Percentiles rank a stretch among this genome's conserved stretches.
phyloP scores from a whole-genome alignment of 169 alveolate genomes.

The Cryptosporidium canis region DNA sequence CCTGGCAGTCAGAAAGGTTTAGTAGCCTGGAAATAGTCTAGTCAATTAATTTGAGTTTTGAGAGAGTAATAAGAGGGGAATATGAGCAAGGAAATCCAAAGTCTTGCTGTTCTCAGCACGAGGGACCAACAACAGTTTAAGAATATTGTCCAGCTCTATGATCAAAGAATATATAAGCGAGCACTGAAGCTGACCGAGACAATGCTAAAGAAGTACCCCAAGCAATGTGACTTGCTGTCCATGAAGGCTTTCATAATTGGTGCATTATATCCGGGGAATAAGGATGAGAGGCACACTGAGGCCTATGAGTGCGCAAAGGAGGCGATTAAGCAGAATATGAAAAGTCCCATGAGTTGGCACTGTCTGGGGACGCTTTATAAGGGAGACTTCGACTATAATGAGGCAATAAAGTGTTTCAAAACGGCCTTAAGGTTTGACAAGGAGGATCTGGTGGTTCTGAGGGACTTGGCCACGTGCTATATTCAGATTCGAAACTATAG shows the following conservation, averaged over 20 bases:
- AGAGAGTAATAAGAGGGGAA: not conserved
- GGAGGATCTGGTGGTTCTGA: conserved; percentile 81
- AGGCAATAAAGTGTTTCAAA: conserved; percentile 86
- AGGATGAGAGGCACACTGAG: conserved; percentile 73
- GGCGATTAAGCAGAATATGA: conserved; percentile 72
- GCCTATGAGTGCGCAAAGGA: conserved; percentile 76
- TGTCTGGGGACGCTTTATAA: conserved; percentile 75
- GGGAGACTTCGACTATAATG: conserved; percentile 84
- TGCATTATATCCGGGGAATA: conserved; percentile 40
- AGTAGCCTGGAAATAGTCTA: not conserved
- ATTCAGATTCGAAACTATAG: conserved; percentile 84
- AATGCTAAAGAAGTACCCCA: conserved; percentile 75
- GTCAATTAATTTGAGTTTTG: not conserved
- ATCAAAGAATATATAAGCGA: conserved; percentile 75
- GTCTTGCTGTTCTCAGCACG: not conserved
- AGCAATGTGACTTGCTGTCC: conserved; percentile 75
- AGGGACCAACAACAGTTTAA: conserved; percentile 62
- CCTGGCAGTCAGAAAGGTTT: no score
- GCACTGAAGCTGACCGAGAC: conserved; percentile 75
- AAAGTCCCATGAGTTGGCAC: conserved; percentile 76
- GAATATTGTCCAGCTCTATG: conserved; percentile 66
- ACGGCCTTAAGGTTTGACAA: conserved; percentile 83
- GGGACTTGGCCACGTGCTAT: conserved; percentile 86
- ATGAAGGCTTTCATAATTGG: conserved; percentile 76
- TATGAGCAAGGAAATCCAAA: not conserved